A percentile compares a stretch with the other conserved stretches of the same genome.
Conservation (phyloP, 371 early-diverging fungal species). For the Rhizopus sp. region DNA sequence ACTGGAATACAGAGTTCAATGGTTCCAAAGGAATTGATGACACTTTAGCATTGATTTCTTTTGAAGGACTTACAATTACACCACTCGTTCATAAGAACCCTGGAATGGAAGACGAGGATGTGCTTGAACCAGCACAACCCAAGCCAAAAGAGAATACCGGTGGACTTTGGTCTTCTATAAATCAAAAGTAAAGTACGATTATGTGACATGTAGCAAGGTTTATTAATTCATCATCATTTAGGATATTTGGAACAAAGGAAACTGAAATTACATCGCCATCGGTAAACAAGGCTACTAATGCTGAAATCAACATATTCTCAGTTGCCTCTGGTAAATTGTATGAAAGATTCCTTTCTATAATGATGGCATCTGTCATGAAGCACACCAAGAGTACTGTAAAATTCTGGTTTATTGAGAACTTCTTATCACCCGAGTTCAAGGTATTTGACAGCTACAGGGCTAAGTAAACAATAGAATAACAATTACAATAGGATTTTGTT, state of each 20-base stretch:
- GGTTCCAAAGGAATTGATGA: conserved; percentile 33
- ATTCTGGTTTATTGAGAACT: conserved; percentile 98
- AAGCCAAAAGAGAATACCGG: conserved; percentile 21
- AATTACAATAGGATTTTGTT: conserved; percentile 67
- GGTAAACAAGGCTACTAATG: conserved; percentile 37
- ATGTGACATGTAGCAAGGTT: not conserved
- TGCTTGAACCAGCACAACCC: conserved; percentile 53
- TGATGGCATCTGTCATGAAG: conserved; percentile 92
- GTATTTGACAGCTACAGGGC: conserved; percentile 26
- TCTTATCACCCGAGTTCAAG: conserved; percentile 93
- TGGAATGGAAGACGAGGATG: conserved; percentile 79
- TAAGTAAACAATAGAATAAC: not conserved
- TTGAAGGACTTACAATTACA: conserved; percentile 81
- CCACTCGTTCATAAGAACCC: conserved; percentile 76
- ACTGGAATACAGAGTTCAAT: conserved; percentile 30
- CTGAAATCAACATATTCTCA: conserved; percentile 91
- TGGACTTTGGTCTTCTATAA: conserved; percentile 55
- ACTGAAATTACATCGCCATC: not conserved
- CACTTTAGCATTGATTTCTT: conserved; percentile 64
- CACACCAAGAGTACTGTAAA: conserved; percentile 88
- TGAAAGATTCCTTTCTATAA: conserved; percentile 94
- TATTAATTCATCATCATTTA: not conserved
- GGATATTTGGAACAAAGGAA: conserved; percentile 25
- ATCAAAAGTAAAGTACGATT: not conserved
- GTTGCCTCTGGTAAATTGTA: conserved; percentile 97